Percentiles rank a stretch among this genome's conserved stretches.
phyloP scores from a whole-genome alignment of 2,329 filamentous ascomycete genomes.

The Fusarium staphyleae region DNA sequence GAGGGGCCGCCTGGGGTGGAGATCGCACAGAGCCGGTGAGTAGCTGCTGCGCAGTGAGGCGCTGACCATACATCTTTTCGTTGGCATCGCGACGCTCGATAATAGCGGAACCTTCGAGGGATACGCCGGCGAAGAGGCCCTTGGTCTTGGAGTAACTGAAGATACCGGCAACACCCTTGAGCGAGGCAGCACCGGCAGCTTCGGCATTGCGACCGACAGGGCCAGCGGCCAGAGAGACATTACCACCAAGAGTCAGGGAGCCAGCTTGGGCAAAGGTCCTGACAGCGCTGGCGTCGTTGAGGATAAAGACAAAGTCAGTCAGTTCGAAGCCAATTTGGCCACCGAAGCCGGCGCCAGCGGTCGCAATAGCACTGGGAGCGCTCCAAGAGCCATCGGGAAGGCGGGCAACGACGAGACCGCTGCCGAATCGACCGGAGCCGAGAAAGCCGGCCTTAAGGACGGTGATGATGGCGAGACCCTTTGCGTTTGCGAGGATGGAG shows the following conservation, averaged over 20 bases:
- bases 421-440: constrained; percentile 81
- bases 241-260: constrained; percentile 90
- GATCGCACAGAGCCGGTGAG: constrained; percentile 79
- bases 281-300: constrained; percentile 89
- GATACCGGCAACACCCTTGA: constrained; percentile 87
- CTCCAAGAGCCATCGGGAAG: constrained; percentile 81
- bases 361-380: constrained; percentile 81
- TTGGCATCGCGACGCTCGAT: constrained; percentile 97
- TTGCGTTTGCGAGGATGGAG: constrained; percentile 85
- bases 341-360: constrained; percentile 81
- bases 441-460: constrained; percentile 89
- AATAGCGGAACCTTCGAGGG: constrained; percentile 89
- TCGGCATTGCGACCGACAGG: constrained; percentile 95
- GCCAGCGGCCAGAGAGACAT: constrained; percentile 93
- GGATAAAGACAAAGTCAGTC: constrained; percentile 96
- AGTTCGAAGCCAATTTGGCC: constrained; percentile 88
- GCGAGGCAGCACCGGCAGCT: constrained; percentile 89
- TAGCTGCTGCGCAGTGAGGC: constrained; percentile 81
- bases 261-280: constrained; percentile 93
- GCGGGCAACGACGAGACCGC: constrained; percentile 81
- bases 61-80: constrained; percentile 89
- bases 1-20: constrained; percentile 81
- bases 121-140: constrained; percentile 94
- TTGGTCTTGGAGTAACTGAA: constrained; percentile 99
- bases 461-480: constrained; percentile 87